A percentile compares a stretch with the other conserved stretches of the same genome.
Conservation (phyloP, 345 rosid genomes). For the Bruguiera gymnorhiza region DNA sequence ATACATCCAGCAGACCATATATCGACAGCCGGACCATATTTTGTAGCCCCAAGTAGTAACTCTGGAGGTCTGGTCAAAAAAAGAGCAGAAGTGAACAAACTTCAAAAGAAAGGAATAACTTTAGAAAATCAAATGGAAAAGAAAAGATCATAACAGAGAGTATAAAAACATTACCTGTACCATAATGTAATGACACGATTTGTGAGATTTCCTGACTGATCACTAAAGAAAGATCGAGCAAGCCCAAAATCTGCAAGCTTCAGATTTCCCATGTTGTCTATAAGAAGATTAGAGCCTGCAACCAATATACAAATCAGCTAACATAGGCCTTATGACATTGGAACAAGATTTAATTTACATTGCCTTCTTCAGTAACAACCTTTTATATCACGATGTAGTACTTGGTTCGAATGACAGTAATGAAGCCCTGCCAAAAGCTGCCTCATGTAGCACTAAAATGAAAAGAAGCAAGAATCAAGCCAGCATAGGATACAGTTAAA, state of each 20-base stretch:
- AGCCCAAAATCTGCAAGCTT: conserved; percentile 98
- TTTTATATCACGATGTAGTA: conserved; percentile 96
- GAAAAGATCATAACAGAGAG: background rate
- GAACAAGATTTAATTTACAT: background rate
- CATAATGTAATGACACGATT: conserved; percentile 91
- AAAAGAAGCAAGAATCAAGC: conserved; percentile 13
- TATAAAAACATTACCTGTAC: conserved; percentile 60
- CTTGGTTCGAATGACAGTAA: conserved; percentile 90
- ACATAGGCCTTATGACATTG: conserved; percentile 2
- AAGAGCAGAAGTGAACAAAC: background rate
- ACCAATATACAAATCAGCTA: conserved; percentile 7
- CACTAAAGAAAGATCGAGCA: conserved; percentile 75
- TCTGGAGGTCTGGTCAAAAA: conserved; percentile 76
- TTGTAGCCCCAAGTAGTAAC: conserved; percentile 88
- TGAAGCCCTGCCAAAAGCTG: conserved; percentile 95
- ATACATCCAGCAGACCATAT: conserved; percentile 98
- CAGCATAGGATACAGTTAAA: background rate
- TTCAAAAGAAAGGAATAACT: background rate
- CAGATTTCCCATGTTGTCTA: conserved; percentile 83
- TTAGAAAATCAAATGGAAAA: background rate
- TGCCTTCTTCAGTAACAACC: conserved; percentile 36
- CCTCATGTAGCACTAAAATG: conserved; percentile 82
- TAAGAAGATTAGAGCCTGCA: conserved; percentile 95
- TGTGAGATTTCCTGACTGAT: conserved; percentile 70
- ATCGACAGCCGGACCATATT: conserved; percentile 94